A percentile compares a stretch with the other conserved stretches of the same genome.
Conservation (phyloP, 2,329 filamentous ascomycete genomes). For the Claviceps arundinis region DNA sequence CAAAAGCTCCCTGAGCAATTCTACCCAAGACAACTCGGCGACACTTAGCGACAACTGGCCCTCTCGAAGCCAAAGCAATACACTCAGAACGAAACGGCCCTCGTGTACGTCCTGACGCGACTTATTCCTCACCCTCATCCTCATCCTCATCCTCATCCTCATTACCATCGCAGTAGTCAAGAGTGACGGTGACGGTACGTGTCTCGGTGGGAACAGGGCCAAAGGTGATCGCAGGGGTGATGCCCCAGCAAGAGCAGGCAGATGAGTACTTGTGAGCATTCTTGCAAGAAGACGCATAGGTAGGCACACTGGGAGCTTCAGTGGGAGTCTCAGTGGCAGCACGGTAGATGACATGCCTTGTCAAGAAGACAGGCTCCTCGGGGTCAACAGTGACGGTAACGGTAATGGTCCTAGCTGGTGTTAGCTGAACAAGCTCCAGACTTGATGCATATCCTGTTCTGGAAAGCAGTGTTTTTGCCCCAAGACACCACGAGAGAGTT, state of each 20-base stretch:
- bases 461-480: not conserved
- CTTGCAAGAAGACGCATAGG: conserved; percentile 27
- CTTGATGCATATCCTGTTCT: not conserved
- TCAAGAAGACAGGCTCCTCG: conserved; percentile 13
- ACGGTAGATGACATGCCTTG: conserved; percentile 18
- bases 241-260: conserved; percentile 32
- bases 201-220: conserved; percentile 26
- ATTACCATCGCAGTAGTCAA: conserved; percentile 29
- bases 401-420: conserved; percentile 18
- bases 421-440: not conserved
- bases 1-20: not conserved
- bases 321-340: conserved; percentile 20
- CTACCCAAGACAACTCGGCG: not conserved
- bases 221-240: conserved; percentile 25
- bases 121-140: not conserved
- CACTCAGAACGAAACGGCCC: not conserved
- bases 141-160: not conserved
- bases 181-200: conserved; percentile 27
- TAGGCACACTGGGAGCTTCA: conserved; percentile 17
- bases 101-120: not conserved
- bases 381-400: conserved; percentile 25
- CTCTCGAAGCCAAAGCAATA: not conserved
- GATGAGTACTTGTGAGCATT: conserved; percentile 23
- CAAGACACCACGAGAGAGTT: not conserved
- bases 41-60: not conserved